Evolutionary conservation across 805 yeast genomes (phyloP).

Genomic region (Saccharomycopsis fodiens): DNA sequence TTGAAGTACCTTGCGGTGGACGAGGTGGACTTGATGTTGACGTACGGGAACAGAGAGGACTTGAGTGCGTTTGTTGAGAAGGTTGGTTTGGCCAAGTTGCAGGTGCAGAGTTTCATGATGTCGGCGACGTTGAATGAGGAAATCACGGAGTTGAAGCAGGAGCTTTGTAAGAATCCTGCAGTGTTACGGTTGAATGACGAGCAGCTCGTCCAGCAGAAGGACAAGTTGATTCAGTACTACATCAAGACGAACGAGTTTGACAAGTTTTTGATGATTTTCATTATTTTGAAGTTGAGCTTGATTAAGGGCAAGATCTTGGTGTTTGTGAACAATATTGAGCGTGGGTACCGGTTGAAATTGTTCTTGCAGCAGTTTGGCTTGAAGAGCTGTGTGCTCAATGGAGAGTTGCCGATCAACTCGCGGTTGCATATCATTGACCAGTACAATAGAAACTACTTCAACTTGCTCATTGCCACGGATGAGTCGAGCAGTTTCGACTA

Average conservation of each 20-base stretch:
- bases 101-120: conserved; percentile 87
- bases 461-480: conserved; percentile 88
- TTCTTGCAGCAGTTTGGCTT: conserved; percentile 94
- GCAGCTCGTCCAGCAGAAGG: conserved; percentile 40
- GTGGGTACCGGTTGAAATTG: conserved; percentile 87
- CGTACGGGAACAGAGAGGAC: conserved; percentile 90
- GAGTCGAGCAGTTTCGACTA: conserved; percentile 61
- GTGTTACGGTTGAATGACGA: conserved; percentile 73
- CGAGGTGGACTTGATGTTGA: conserved; percentile 86
- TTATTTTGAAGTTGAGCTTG: conserved; percentile 78
- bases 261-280: conserved; percentile 84
- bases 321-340: conserved; percentile 89
- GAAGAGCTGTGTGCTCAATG: conserved; percentile 77
- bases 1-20: conserved; percentile 42
- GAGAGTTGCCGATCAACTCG: conserved; percentile 89
- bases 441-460: conserved; percentile 83
- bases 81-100: conserved; percentile 35
- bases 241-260: conserved; percentile 85
- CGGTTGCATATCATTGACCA: conserved; percentile 93
- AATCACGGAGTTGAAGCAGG: conserved; percentile 62
- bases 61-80: conserved; percentile 61
- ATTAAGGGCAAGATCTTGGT: conserved; percentile 86
- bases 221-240: conserved; percentile 73
- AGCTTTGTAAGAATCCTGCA: conserved; percentile 79
- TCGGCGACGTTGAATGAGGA: conserved; percentile 93